Evolutionary conservation across 352 stramenopile species (phyloP), one percentile per base, ranked within the genome.

Genomic region (Phytopythium oedochilum): DNA sequence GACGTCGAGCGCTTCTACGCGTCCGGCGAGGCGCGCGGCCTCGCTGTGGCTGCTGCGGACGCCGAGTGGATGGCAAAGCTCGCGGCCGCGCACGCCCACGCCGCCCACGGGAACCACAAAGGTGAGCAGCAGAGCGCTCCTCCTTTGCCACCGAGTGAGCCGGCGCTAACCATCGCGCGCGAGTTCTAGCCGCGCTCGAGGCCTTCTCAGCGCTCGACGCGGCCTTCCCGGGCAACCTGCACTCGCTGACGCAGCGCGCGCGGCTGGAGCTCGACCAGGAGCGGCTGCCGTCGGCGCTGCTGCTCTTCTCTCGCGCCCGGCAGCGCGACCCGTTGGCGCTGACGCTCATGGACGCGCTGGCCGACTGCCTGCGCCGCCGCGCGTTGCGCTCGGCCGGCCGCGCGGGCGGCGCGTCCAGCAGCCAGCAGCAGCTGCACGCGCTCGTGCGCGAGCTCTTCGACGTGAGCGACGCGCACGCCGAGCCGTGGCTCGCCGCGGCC

Each of bases 381-480:
- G 67, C 61, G 49, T 59, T 68, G 9, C 31, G 47, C 12, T 42
- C 47, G 31, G 6, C 47, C 12, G 31, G 47, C 29, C 47, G 47
- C 20, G 10, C 31, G n/a, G 60, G 50, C 22, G 63, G 32, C 3
- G 32, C 29, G 5, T 10, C 9, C 32, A 11, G 32, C 32, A 11
- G 32, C 34, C 69, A 64, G 3, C 75, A 72, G 20, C 72, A 86
- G 31, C 69, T 94, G 18, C 81, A 78, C 42, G 78, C 71, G 28
- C 64, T 94, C 31, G 79, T 92, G 14, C 77, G 84, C 8, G 74
- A 89, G 46, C 56, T 92, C 3, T 88, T 94, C 42, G 67, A 71
- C 15, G 81, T 83, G 17, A 92, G 68, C 38, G 72, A 76, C 11
- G 43, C 60, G 7, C 68, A 81, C 23, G 64, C 71, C 10, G 72